Evolutionary conservation across 2,329 filamentous ascomycete genomes (phyloP).

Genomic region (Acephala macrosclerotiorum): DNA sequence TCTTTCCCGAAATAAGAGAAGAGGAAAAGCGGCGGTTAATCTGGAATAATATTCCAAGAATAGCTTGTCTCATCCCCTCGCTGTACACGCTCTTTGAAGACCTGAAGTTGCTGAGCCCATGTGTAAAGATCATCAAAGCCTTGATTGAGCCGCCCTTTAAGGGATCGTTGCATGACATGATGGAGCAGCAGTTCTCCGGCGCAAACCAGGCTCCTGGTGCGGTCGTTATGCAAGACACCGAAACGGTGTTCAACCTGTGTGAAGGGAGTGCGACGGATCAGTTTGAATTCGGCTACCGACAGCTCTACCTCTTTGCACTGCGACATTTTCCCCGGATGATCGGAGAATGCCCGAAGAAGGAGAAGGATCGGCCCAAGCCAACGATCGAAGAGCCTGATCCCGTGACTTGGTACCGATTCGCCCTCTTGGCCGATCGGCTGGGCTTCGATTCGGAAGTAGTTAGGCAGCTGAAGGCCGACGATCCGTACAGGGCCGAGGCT

Average conservation of each 20-base stretch:
- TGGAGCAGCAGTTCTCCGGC: too few species aligned
- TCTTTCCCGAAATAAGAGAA: too few species aligned
- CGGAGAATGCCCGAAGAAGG: not conserved
- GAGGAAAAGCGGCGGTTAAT: too few species aligned
- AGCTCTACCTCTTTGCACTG: slow-evolving; percentile 1
- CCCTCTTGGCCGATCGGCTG: too few species aligned
- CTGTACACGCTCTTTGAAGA: slow-evolving; percentile 31
- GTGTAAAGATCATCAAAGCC: not conserved
- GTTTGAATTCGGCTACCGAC: not conserved
- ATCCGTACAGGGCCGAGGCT: too few species aligned
- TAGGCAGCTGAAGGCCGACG: too few species aligned
- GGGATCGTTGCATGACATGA: not conserved
- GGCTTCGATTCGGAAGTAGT: too few species aligned
- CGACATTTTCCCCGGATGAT: not conserved
- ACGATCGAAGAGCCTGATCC: not conserved
- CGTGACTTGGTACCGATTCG: too few species aligned
- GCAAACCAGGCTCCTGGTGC: too few species aligned
- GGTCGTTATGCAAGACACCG: too few species aligned
- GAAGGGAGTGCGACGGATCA: not conserved
- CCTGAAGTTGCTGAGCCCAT: not conserved
- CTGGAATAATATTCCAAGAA: not conserved
- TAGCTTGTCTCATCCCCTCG: slow-evolving; percentile 44
- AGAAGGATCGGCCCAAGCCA: not conserved
- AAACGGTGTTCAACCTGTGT: not conserved
- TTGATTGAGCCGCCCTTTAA: slow-evolving; percentile 1